phyloP scores from a whole-genome alignment of 805 yeast species.

The Monosporozyma solicola region DNA sequence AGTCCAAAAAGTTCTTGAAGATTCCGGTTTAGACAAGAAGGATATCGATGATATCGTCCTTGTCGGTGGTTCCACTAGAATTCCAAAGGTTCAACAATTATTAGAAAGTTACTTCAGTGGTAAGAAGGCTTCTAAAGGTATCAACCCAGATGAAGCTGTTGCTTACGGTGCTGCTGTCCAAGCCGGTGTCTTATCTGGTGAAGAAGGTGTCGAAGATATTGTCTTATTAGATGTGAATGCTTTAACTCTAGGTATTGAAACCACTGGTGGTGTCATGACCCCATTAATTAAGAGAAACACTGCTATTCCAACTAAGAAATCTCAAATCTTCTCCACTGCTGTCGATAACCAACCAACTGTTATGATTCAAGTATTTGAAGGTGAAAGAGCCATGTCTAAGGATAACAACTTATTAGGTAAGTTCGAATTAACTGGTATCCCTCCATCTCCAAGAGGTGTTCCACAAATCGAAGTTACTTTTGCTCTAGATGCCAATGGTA shows the following conservation, averaged over 20 bases:
- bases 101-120: slow-evolving; percentile 86
- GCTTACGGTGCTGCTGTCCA: slow-evolving; percentile 99
- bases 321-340: slow-evolving; percentile 92
- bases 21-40: slow-evolving; percentile 77
- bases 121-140: slow-evolving; percentile 93
- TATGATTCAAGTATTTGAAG: slow-evolving; percentile 87
- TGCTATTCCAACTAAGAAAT: slow-evolving; percentile 90
- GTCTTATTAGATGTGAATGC: slow-evolving; percentile 91
- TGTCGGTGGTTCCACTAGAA: slow-evolving; percentile 99
- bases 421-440: slow-evolving; percentile 92
- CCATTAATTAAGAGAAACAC: slow-evolving; percentile 91
- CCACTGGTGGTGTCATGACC: slow-evolving; percentile 97
- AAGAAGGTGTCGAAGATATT: slow-evolving; percentile 83
- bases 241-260: slow-evolving; percentile 90
- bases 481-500: slow-evolving; percentile 96
- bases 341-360: slow-evolving; percentile 96
- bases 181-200: slow-evolving; percentile 96
- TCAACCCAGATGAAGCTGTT: slow-evolving; percentile 99
- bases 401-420: slow-evolving; percentile 94
- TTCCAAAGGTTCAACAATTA: slow-evolving; percentile 94
- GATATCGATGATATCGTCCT: slow-evolving; percentile 91
- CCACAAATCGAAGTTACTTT: slow-evolving; percentile 98
- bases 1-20: slow-evolving; percentile 91
- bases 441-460: slow-evolving; percentile 98
- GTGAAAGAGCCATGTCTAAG: slow-evolving; percentile 91